A percentile compares a stretch with the other conserved stretches of the same genome.
Evolutionary conservation across 805 yeast genomes (phyloP).

Genomic region (Nakazawaea peltata): DNA sequence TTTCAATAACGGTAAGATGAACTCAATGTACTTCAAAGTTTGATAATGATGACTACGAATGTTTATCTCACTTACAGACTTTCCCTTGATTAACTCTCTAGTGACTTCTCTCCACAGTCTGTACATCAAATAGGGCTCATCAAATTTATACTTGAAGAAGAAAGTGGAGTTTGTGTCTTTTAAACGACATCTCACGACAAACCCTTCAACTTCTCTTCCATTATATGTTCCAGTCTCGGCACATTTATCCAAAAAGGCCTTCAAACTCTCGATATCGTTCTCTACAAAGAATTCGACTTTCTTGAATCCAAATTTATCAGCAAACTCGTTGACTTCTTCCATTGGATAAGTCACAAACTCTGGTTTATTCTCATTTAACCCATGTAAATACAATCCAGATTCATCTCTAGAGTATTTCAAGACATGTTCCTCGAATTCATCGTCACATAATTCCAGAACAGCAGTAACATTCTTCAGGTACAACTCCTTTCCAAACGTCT

Average conservation of each 20-base stretch:
- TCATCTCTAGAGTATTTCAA: slow-evolving; percentile 56
- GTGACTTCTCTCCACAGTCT: slow-evolving; percentile 89
- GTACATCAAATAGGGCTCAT: slow-evolving; percentile 88
- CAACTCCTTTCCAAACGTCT: slow-evolving; percentile 49
- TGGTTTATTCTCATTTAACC: slow-evolving; percentile 64
- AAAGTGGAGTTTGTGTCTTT: slow-evolving; percentile 31
- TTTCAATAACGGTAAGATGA: slow-evolving; percentile 49
- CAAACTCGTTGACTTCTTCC: slow-evolving; percentile 52
- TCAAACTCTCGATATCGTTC: slow-evolving; percentile 31
- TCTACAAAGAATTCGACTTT: slow-evolving; percentile 39
- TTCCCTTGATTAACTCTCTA: slow-evolving; percentile 37
- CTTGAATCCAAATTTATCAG: slow-evolving; percentile 61
- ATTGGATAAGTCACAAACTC: slow-evolving; percentile 60
- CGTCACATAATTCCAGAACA: slow-evolving; percentile 91
- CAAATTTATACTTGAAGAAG: slow-evolving; percentile 90
- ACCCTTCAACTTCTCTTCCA: slow-evolving; percentile 80
- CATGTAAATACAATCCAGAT: slow-evolving; percentile 87
- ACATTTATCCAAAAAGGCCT: slow-evolving; percentile 44
- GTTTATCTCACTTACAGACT: slow-evolving; percentile 25
- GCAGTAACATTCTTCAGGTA: slow-evolving; percentile 59
- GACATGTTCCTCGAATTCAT: slow-evolving; percentile 88
- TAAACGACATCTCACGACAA: slow-evolving; percentile 67
- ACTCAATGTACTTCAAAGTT: slow-evolving; percentile 61
- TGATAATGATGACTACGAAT: slow-evolving; percentile 49
- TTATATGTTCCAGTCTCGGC: slow-evolving; percentile 64